Conservation (phyloP, 345 rosid genomes). For the Aurinia saxatilis region DNA sequence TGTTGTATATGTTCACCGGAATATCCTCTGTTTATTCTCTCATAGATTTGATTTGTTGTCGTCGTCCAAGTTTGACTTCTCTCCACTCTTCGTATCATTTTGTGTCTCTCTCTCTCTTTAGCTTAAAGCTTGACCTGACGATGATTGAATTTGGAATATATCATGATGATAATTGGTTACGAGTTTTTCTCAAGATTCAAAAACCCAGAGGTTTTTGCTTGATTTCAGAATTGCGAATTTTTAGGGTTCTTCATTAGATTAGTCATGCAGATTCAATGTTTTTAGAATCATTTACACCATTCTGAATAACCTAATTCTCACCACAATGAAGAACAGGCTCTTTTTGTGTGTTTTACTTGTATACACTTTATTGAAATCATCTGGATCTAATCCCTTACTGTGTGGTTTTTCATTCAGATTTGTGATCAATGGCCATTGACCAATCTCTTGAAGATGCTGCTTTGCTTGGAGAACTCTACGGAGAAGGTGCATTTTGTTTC, state of each 20-base stretch:
- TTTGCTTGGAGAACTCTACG: constrained; percentile 25
- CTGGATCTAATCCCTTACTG: constrained; percentile 6
- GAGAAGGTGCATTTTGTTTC: constrained; percentile 28
- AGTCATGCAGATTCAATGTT: background rate
- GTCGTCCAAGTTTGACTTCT: constrained; percentile 11
- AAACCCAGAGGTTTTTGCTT: too few relatives aligned
- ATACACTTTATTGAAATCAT: background rate
- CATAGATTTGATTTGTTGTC: background rate
- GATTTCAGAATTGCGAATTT: background rate
- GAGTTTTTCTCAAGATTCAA: background rate
- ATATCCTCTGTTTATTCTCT: background rate
- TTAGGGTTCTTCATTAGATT: background rate
- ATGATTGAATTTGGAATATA: background rate
- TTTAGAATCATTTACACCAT: background rate
- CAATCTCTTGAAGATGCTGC: constrained; percentile 29
- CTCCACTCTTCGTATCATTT: background rate
- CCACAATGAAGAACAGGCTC: background rate
- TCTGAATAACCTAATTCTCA: constrained; percentile 12
- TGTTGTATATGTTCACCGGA: background rate
- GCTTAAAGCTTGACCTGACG: background rate
- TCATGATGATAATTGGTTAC: background rate
- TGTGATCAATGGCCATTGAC: constrained; percentile 27
- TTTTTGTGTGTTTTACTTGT: constrained; percentile 7
- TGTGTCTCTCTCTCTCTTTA: background rate
- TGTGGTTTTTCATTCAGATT: constrained; percentile 18